Percentiles rank a stretch among this genome's conserved stretches.
Conservation (phyloP, 2,329 filamentous ascomycete species). For the Xylariaceae sp. region DNA sequence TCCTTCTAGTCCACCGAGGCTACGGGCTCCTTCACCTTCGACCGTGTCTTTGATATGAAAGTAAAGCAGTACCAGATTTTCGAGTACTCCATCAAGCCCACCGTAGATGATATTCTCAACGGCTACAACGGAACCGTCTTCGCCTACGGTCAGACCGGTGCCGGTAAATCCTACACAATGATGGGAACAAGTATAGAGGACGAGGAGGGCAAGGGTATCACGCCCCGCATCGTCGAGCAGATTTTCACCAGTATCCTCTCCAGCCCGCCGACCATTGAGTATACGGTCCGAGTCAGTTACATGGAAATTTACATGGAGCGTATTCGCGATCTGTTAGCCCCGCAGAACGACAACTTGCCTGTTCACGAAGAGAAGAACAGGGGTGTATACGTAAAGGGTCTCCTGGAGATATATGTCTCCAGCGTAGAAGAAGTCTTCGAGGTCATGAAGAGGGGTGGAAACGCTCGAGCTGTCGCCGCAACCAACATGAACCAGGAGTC, state of each 20-base stretch:
- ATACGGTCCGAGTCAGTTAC: constrained; percentile 97
- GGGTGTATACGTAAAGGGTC: constrained; percentile 93
- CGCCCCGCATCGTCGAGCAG: constrained; percentile 93
- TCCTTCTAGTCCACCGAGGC: constrained; percentile 69
- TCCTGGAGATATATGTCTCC: constrained; percentile 91
- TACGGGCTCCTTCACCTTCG: constrained; percentile 86
- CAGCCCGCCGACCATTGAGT: constrained; percentile 90
- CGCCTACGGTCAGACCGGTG: constrained; percentile 95
- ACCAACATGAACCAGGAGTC: constrained; percentile 99
- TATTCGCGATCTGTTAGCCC: constrained; percentile 86
- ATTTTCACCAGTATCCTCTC: constrained; percentile 94
- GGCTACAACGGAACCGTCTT: constrained; percentile 99
- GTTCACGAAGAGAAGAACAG: constrained; percentile 97
- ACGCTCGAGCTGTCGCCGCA: constrained; percentile 82
- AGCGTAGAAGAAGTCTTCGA: constrained; percentile 95
- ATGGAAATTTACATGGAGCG: constrained; percentile 99
- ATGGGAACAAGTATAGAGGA: constrained; percentile 95
- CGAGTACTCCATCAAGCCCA: constrained; percentile 92
- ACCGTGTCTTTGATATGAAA: constrained; percentile 93
- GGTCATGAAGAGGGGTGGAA: constrained; percentile 89
- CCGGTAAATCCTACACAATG: constrained; percentile 99
- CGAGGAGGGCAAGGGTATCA: constrained; percentile 81
- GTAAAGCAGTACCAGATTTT: constrained; percentile 91
- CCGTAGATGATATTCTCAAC: constrained; percentile 96
- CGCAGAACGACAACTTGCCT: constrained; percentile 91